phyloP scores from a whole-genome alignment of 441 rosid genomes.

The Raphanus hybrid region DNA sequence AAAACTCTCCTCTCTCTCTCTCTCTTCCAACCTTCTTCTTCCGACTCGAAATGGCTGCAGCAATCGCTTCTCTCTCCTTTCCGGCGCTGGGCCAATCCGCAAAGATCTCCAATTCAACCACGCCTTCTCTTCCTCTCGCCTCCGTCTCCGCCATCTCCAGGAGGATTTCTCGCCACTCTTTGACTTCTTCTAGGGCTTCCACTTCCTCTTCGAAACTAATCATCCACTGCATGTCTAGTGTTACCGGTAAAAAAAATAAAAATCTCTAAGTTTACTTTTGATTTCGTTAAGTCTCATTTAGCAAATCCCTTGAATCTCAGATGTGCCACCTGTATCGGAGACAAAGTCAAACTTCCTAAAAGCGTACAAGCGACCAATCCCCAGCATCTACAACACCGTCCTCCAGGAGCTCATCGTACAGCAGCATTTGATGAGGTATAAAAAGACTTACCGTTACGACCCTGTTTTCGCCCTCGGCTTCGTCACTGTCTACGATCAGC shows the following conservation, averaged over 20 bases:
- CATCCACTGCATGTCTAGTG: constrained; percentile 69
- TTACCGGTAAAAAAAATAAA: constrained; percentile 49
- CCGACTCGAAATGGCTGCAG: constrained; percentile 58
- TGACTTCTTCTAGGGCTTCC: constrained; percentile 46
- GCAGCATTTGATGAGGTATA: constrained; percentile 93
- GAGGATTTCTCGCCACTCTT: constrained; percentile 45
- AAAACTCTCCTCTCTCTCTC: background rate
- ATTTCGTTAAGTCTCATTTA: too few species aligned
- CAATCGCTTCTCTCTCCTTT: background rate
- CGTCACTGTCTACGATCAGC: constrained; percentile 91
- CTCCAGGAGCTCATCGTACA: constrained; percentile 92
- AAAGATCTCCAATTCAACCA: constrained; percentile 5
- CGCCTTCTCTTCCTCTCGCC: constrained; percentile 45
- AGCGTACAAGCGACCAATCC: constrained; percentile 87
- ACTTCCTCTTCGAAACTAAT: constrained; percentile 52
- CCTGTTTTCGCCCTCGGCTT: constrained; percentile 95
- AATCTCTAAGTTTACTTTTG: background rate
- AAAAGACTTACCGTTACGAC: constrained; percentile 80
- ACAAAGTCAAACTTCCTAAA: constrained; percentile 79
- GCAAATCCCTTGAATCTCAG: constrained; percentile 40
- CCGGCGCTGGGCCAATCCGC: background rate
- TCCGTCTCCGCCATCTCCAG: constrained; percentile 51
- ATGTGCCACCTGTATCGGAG: constrained; percentile 82
- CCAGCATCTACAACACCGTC: constrained; percentile 87
- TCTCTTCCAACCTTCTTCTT: background rate